Evolutionary conservation across 441 rosid genomes (phyloP).

Genomic region (Erysimum pusillum): DNA sequence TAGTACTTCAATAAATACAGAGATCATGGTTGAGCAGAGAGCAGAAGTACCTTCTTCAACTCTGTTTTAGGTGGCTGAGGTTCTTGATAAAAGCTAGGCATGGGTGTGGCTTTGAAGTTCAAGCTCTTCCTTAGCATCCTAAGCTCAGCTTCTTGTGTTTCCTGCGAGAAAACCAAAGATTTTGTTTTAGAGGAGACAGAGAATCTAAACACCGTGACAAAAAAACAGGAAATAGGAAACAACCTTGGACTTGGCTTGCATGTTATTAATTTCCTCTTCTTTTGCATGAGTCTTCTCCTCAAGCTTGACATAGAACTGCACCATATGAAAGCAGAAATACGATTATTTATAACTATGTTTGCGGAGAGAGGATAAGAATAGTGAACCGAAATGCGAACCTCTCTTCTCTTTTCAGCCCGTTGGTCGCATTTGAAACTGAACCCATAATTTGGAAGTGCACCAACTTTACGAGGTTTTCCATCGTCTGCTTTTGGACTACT

Average conservation of each 20-base stretch:
- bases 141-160: constrained; percentile 96
- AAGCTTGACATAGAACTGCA: constrained; percentile 88
- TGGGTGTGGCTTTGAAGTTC: constrained; percentile 95
- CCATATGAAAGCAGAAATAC: constrained; percentile 32
- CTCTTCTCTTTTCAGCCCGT: constrained; percentile 97
- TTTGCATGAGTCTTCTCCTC: constrained; percentile 95
- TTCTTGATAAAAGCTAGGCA: constrained; percentile 98
- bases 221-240: constrained; percentile 26
- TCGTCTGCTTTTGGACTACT: constrained; percentile 78
- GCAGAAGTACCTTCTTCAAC: constrained; percentile 78
- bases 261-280: constrained; percentile 74
- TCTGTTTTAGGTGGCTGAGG: constrained; percentile 89
- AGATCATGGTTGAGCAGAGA: constrained; percentile 24
- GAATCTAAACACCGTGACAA: not conserved
- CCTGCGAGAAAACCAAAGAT: constrained; percentile 58
- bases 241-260: constrained; percentile 97
- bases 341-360: not conserved
- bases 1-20: constrained; percentile 4
- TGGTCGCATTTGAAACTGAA: constrained; percentile 96
- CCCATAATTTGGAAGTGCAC: constrained; percentile 93
- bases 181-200: constrained; percentile 11
- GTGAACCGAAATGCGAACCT: constrained; percentile 60
- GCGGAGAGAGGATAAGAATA: constrained; percentile 21
- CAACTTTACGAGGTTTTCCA: constrained; percentile 67
- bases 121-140: constrained; percentile 91